Conservation (phyloP, 2,329 filamentous ascomycete species). For the Sporothrix brunneoviolacea region DNA sequence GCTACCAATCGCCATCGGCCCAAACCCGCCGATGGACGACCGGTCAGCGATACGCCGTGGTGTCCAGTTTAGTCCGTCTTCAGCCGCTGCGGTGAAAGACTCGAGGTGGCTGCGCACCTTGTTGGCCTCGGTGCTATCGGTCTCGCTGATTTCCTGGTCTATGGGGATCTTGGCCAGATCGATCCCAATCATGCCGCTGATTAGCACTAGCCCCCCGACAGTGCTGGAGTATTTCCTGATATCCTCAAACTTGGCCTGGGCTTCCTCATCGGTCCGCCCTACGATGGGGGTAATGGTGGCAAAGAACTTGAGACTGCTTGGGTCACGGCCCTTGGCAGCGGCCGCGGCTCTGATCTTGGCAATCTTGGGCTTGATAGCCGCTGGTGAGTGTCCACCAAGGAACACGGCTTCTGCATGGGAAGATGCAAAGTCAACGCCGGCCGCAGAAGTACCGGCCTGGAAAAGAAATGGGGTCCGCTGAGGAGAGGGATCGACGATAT, state of each 20-base stretch:
- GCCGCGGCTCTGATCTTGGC: conserved; percentile 14
- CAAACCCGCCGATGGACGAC: conserved; percentile 19
- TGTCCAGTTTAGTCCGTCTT: conserved; percentile 9
- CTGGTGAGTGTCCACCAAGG: background rate
- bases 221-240: conserved; percentile 15
- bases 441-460: conserved; percentile 20
- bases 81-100: background rate
- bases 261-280: conserved; percentile 19
- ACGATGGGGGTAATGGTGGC: conserved; percentile 16
- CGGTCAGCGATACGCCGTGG: conserved; percentile 15
- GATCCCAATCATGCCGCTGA: conserved; percentile 19
- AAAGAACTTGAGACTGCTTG: conserved; percentile 18
- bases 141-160: conserved; percentile 18
- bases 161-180: conserved; percentile 20
- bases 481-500: conserved; percentile 15
- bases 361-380: conserved; percentile 3
- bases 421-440: conserved; percentile 20
- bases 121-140: background rate
- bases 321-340: conserved; percentile 15
- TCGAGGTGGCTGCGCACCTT: conserved; percentile 4
- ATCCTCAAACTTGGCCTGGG: conserved; percentile 17
- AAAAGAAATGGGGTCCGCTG: conserved; percentile 21
- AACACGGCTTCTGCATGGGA: conserved; percentile 20
- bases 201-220: conserved; percentile 18
- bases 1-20: conserved; percentile 49